Base-by-base conservation (phyloP, 2,329 filamentous ascomycete genomes). In the Trichoderma atroviride region DNA sequence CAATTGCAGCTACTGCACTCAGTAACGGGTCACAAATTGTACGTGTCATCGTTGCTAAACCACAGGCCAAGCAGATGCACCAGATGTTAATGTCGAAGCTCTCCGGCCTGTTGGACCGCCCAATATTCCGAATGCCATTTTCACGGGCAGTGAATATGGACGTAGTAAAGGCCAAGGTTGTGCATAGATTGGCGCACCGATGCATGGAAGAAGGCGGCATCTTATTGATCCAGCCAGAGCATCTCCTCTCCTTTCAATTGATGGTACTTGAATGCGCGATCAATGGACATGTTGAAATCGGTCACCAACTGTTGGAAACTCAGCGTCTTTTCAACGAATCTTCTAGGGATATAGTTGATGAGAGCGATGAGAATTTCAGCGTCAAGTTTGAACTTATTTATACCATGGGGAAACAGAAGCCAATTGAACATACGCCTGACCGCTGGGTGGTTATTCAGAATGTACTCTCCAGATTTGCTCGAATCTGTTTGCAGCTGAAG, bases 291-390 rank as follows among this genome's bases (percentile, higher is more conserved):
- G 1, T 24, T 73, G 0, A 22, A 56, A 59, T 81, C 4, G 83
- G 82, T 0, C 56, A 69, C 0, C 56, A 69, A 0, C 74, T 88
- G 16, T 70, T 85, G 0, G 24, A 74, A 0, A 81, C 77, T 0
- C 83, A 87, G 27, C 29, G 77, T 0, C 85, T 89, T 88, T 0
- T 91, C 6, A 24, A 82, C 70, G 78, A 89, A 1, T 76, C 85
- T 37, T 60, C 0, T 69, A 80, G 87, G 0, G 88, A 91, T 70
- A 81, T 92, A 2, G 80, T 91, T 0, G 88, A 91, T 69, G 88
- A 91, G 75, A 88, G 86, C 55, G 89, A 91, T 59, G 88, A 91
- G 69, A 87, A 87, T 66, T 85, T 91, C 55, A 87, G 83, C 56
- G 81, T 84, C 4, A 86, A 85, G 57, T 89, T 89, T 50, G 87